These are phyloP conservation scores for Geotrichum macrosporum DNA, from an alignment of 1,139 yeast species.

Conservation along the genomic window DNA sequence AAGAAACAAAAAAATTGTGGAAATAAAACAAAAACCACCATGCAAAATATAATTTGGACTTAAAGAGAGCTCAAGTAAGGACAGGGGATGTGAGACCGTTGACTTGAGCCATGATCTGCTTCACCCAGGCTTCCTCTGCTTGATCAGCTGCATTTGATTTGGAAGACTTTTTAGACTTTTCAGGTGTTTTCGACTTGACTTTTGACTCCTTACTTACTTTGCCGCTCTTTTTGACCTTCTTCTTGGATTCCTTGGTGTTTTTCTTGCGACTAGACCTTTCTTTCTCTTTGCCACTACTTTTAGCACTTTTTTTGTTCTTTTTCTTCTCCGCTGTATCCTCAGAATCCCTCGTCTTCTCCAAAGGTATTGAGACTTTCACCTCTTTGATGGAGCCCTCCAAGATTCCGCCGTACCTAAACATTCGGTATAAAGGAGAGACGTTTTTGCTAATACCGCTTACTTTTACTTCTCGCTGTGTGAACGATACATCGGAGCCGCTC, in stretches of 20 bases:
- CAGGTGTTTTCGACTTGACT: constrained; percentile 4
- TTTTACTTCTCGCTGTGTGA: constrained; percentile 36
- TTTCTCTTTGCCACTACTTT: constrained; percentile 17
- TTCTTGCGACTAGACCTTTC: constrained; percentile 6
- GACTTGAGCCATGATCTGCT: constrained; percentile 19
- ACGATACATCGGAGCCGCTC: constrained; percentile 35
- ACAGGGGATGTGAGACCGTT: background rate
- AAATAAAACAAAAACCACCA: constrained; percentile 6
- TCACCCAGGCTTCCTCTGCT: constrained; percentile 18
- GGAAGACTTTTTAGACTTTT: constrained; percentile 2
- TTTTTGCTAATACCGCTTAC: constrained; percentile 37
- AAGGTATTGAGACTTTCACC: constrained; percentile 30
- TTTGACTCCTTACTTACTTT: constrained; percentile 13
- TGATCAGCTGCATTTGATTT: constrained; percentile 1
- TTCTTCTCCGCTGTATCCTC: constrained; percentile 25
- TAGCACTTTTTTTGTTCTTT: constrained; percentile 24
- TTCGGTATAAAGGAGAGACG: constrained; percentile 48
- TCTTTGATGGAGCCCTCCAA: constrained; percentile 64
- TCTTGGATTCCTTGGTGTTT: constrained; percentile 11
- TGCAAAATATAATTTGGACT: no score
- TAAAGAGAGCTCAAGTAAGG: background rate
- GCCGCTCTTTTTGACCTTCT: constrained; percentile 18
- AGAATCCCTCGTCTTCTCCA: constrained; percentile 26
- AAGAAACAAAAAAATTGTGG: background rate
- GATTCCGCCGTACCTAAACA: constrained; percentile 82